Evolutionary conservation across 176 grass and related monocot genomes (phyloP).

Genomic region (Paspalum vaginatum): DNA sequence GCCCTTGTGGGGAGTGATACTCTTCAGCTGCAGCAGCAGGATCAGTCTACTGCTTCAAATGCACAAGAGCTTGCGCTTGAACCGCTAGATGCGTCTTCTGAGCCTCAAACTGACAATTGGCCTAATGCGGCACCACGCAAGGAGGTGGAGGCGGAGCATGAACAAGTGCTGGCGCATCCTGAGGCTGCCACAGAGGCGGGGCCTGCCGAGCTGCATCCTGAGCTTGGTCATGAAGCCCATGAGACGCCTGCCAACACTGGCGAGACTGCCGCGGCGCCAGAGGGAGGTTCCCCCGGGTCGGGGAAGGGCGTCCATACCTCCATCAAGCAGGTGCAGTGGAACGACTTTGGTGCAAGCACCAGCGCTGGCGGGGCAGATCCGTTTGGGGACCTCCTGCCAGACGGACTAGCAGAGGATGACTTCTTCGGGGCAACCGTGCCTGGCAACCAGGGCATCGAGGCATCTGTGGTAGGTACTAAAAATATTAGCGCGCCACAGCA

Average conservation of each 20-base stretch:
- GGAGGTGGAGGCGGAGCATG: not conserved
- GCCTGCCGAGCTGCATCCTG: not conserved
- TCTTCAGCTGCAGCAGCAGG: not conserved
- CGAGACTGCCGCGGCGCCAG: not conserved
- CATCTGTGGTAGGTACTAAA: not conserved
- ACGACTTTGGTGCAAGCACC: slow-evolving; percentile 48
- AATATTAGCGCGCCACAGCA: not conserved
- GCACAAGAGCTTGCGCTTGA: not conserved
- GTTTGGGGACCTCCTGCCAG: slow-evolving; percentile 33
- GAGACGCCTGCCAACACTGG: not conserved
- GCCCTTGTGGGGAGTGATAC: not conserved
- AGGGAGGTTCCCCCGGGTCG: slow-evolving; percentile 34
- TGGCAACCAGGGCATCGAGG: slow-evolving; percentile 15
- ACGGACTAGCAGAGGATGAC: slow-evolving; percentile 19
- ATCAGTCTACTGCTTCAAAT: slow-evolving; percentile 24
- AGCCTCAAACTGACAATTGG: not conserved
- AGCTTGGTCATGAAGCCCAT: not conserved
- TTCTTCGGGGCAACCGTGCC: slow-evolving; percentile 11
- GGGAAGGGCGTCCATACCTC: slow-evolving; percentile 44
- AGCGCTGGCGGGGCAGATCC: slow-evolving; percentile 5
- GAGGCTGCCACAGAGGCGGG: not conserved
- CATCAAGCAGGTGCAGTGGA: slow-evolving; percentile 92
- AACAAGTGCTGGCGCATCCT: not conserved
- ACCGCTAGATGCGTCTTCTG: not conserved
- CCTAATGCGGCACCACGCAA: not conserved